Evolutionary conservation across 495 filamentous ascomycete species (phyloP).

Genomic region (Achaetomiella virescens): DNA sequence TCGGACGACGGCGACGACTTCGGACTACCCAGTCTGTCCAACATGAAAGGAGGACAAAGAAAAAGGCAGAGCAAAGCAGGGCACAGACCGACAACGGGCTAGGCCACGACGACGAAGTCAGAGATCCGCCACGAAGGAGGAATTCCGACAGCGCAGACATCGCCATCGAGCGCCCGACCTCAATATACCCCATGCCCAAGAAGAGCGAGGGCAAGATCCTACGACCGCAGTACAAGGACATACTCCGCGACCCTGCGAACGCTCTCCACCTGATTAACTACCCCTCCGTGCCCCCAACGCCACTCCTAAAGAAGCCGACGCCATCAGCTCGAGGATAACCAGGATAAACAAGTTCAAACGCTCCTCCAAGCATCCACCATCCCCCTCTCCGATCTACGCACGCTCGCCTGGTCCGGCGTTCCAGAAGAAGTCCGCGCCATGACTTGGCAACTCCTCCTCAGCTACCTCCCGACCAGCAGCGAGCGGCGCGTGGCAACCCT

Average conservation of each 20-base stretch:
- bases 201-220: constrained; percentile 90
- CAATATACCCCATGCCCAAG: constrained; percentile 79
- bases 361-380: constrained; percentile 86
- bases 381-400: constrained; percentile 71
- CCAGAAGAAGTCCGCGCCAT: constrained; percentile 94
- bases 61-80: constrained; percentile 40
- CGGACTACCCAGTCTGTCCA: constrained; percentile 82
- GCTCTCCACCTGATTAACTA: constrained; percentile 91
- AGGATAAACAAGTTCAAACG: constrained; percentile 99
- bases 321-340: constrained; percentile 78
- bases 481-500: constrained; percentile 85
- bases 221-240: constrained; percentile 94
- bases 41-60: constrained; percentile 68
- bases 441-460: constrained; percentile 94
- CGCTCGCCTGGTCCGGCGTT: constrained; percentile 86
- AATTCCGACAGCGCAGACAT: constrained; percentile 82
- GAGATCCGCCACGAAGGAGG: constrained; percentile 25
- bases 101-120: constrained; percentile 9
- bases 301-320: constrained; percentile 75
- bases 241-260: constrained; percentile 90
- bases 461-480: constrained; percentile 90
- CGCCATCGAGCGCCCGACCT: constrained; percentile 80
- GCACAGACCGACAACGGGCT: constrained; percentile 11
- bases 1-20: constrained; percentile 85
- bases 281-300: constrained; percentile 69